A percentile compares a stretch with the other conserved stretches of the same genome.
phyloP scores from a whole-genome alignment of 2,329 filamentous ascomycete genomes.

The Diaporthe australafricana region DNA sequence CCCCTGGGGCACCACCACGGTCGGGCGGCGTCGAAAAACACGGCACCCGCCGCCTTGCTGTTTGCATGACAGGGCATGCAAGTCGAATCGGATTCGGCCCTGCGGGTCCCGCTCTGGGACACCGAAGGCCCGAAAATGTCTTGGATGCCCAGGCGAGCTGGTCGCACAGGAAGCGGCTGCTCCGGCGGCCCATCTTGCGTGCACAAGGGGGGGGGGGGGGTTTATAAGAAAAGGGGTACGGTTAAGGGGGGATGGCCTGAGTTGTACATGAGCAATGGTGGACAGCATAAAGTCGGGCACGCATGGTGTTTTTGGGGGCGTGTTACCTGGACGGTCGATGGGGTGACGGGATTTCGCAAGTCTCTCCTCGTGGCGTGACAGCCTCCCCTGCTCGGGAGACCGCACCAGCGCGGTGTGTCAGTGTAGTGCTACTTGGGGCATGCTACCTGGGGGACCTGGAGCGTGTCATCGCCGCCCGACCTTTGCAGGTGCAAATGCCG shows the following conservation, averaged over 20 bases:
- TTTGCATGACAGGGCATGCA: conserved; percentile 22
- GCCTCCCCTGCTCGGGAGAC: neutral
- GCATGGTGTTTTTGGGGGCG: neutral
- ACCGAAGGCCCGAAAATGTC: conserved; percentile 6
- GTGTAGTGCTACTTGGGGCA: neutral
- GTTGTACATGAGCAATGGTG: neutral
- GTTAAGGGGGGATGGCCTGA: neutral
- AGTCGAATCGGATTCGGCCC: conserved; percentile 25
- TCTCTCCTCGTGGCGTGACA: neutral
- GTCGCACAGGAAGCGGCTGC: conserved; percentile 22
- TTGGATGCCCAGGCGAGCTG: neutral
- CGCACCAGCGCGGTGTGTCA: neutral
- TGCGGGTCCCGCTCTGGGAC: conserved; percentile 25
- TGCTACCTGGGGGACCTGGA: no score
- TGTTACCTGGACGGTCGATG: neutral
- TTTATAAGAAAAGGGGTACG: no score
- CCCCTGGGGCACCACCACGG: neutral
- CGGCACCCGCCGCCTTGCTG: neutral
- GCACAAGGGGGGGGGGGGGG: neutral
- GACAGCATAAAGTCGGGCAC: conserved; percentile 8
- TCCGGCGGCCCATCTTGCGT: conserved; percentile 8
- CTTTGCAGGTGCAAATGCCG: neutral
- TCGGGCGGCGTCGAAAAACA: neutral
- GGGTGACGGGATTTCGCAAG: neutral
- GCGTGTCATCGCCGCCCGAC: neutral